These are phyloP conservation scores for Parmelia sp. DNA, from an alignment of 495 filamentous ascomycete genomes.

Conservation along the genomic window DNA sequence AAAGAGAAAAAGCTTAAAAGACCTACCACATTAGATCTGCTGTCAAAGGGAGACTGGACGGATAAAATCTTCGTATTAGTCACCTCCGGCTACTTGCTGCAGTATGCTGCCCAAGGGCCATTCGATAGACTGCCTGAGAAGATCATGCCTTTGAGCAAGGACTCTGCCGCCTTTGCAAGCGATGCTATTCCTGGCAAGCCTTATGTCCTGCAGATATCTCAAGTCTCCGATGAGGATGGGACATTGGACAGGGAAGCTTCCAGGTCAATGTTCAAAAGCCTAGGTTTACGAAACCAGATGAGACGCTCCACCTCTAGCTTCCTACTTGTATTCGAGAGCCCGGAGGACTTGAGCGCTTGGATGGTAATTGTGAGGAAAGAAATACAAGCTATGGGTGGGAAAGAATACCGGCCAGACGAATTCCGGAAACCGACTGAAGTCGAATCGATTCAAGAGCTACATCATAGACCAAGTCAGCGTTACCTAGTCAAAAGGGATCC, in stretches of 20 bases:
- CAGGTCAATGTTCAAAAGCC: constrained; percentile 61
- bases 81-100: constrained; percentile 76
- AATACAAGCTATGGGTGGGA: constrained; percentile 64
- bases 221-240: constrained; percentile 57
- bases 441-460: constrained; percentile 38
- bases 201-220: constrained; percentile 88
- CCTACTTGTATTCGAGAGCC: constrained; percentile 71
- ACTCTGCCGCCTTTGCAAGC: constrained; percentile 88
- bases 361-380: constrained; percentile 54
- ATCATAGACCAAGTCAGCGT: constrained; percentile 44
- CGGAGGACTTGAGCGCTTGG: constrained; percentile 86
- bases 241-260: constrained; percentile 42
- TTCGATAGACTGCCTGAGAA: constrained; percentile 82
- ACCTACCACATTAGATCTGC: constrained; percentile 51
- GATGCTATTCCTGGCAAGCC: constrained; percentile 89
- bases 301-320: constrained; percentile 60
- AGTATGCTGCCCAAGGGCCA: constrained; percentile 76
- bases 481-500: constrained; percentile 49
- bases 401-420: constrained; percentile 46
- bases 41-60: constrained; percentile 66
- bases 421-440: constrained; percentile 44
- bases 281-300: constrained; percentile 60
- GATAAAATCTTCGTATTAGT: constrained; percentile 78
- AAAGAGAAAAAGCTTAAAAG: constrained; percentile 38
- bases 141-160: constrained; percentile 71